Base-by-base conservation (phyloP, 1,139 yeast genomes). In the Barnettozyma hawaiiensis region DNA sequence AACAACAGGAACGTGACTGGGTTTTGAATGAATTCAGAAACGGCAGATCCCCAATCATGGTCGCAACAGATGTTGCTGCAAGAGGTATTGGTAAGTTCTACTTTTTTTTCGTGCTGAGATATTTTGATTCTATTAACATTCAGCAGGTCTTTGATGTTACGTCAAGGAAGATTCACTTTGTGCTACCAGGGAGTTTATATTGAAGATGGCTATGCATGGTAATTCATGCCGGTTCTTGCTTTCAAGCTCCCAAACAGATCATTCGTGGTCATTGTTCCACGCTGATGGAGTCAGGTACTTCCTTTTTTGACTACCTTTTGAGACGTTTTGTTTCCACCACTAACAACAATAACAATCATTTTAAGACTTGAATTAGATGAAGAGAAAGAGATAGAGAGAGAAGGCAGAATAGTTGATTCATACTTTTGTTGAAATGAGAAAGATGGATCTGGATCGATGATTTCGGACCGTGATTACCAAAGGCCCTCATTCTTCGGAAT, bases 1-100 rank as follows among this genome's bases (percentile, higher is more conserved):
- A 85, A 60, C 98, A 92, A 73, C 78, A 81, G 63, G 98, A 92
- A 71, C 90, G 98, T 76, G 98, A 92, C 70, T 92, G 97, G 97
- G 98, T 92, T 55, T 75, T 92, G 68, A 76, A 73, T 55, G 96
- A 92, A 69, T 92, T 92, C 75, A 85, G 84, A 75, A 65, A 79
- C 48, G 97, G 97, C 56, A 84, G 82, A 65, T 81, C 95, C 45
- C 96, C 97, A 53, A 84, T 92, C 62, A 89, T 92, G 97, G 96
- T 90, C 64, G 98, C 98, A 51, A 92, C 98, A 55, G 98, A 92
- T 69, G 98, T 92, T 66, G 98, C 98, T 49, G 96, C 98, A 55
- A 87, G 98, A 78, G 98, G 98, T 81, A 90, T 92, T 75, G 98
- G 96, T 89, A 87, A 71, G 97, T 85, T 67, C 67, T 49, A 51